Evolutionary conservation across 176 grass and related monocot species (phyloP).

Genomic region (Chrysopogon serrulatus): DNA sequence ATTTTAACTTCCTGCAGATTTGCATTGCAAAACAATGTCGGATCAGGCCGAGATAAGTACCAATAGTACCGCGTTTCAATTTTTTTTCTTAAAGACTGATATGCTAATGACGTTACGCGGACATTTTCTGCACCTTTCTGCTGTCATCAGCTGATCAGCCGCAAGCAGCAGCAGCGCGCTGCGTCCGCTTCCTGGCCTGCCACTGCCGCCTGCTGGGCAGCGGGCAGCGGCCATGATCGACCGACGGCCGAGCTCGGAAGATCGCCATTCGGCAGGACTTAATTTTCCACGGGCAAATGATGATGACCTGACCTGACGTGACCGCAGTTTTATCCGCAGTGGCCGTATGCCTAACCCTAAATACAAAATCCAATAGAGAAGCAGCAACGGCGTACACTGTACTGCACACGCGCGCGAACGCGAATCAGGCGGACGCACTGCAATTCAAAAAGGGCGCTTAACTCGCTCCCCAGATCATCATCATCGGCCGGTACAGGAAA

Average conservation of each 20-base stretch:
- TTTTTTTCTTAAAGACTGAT: too few relatives aligned
- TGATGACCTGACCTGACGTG: background rate
- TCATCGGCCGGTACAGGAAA: background rate
- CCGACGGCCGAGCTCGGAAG: background rate
- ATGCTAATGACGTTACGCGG: background rate
- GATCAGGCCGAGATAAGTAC: too few relatives aligned
- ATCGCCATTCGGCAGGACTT: background rate
- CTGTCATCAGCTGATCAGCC: background rate
- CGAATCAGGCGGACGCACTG: background rate
- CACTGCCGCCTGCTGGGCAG: background rate
- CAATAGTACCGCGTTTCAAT: too few relatives aligned
- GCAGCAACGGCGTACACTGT: background rate
- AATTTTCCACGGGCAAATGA: conserved; percentile 23
- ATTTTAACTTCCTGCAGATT: too few relatives aligned
- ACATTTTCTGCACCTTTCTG: background rate
- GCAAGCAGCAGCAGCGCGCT: background rate
- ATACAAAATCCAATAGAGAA: background rate
- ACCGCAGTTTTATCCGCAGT: background rate
- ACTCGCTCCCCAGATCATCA: background rate
- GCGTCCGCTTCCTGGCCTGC: background rate
- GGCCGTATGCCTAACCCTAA: conserved; percentile 31
- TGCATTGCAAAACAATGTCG: too few relatives aligned
- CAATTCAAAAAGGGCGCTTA: background rate
- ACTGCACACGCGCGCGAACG: background rate
- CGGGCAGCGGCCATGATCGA: background rate